These are phyloP conservation scores for Echinochloa phyllopogon DNA, from an alignment of 176 grass and related monocot genomes.

Conservation along the genomic window DNA sequence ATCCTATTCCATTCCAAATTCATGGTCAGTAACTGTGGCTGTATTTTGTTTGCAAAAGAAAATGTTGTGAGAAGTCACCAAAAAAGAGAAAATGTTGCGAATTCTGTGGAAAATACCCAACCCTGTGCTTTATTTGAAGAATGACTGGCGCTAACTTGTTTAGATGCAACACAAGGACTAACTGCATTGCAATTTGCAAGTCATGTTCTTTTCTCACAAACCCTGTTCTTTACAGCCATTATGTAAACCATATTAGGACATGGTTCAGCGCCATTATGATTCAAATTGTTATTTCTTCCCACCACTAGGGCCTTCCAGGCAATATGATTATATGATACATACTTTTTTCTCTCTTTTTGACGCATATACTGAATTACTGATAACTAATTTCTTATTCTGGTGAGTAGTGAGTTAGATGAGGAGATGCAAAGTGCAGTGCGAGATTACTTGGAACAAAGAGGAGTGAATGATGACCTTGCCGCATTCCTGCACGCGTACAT, in stretches of 20 bases:
- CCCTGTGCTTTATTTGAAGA: not conserved
- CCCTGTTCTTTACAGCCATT: not conserved
- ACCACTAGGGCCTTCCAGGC: not conserved
- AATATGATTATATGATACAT: slow-evolving; percentile 1
- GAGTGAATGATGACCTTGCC: slow-evolving; percentile 78
- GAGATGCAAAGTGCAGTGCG: slow-evolving; percentile 66
- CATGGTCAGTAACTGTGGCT: not conserved
- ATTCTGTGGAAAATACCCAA: not conserved
- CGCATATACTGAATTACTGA: slow-evolving; percentile 10
- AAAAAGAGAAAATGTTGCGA: not conserved
- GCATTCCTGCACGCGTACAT: slow-evolving; percentile 67
- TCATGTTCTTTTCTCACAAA: not conserved
- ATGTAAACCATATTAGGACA: not conserved
- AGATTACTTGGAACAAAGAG: slow-evolving; percentile 76
- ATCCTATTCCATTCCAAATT: not conserved
- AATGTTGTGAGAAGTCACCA: too few species aligned
- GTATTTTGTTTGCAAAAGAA: not conserved
- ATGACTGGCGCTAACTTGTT: slow-evolving; percentile 15
- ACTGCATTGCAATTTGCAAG: not conserved
- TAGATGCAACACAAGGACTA: not conserved
- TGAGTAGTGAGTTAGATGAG: slow-evolving; percentile 78
- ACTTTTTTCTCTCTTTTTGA: not conserved
- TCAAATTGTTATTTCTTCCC: not conserved
- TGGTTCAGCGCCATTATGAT: not conserved
- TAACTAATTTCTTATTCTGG: slow-evolving; percentile 9